Conservation (phyloP, 1,139 yeast genomes). For the Taphrina deformans region DNA sequence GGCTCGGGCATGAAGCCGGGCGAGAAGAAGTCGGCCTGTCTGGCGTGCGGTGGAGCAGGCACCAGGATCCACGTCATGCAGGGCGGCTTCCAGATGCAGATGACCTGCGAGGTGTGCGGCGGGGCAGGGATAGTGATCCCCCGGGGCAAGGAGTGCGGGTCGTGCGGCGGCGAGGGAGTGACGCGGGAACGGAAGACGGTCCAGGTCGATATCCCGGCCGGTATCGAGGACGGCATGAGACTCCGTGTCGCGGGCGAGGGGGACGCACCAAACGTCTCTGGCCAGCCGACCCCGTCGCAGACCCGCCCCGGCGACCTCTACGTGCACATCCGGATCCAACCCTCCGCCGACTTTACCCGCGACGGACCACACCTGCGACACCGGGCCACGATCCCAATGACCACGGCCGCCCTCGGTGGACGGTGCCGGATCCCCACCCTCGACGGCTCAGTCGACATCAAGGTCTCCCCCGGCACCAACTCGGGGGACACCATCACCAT, state of each 20-base stretch:
- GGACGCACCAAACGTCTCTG: conserved; percentile 75
- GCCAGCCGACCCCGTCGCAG: conserved; percentile 50
- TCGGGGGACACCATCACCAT: conserved; percentile 71
- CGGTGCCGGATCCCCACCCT: conserved; percentile 82
- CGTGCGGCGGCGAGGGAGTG: conserved; percentile 91
- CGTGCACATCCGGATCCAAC: conserved; percentile 72
- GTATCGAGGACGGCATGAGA: conserved; percentile 82
- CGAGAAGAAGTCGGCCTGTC: conserved; percentile 74
- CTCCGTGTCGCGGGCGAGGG: conserved; percentile 86
- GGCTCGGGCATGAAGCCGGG: conserved; percentile 85
- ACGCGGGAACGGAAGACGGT: conserved; percentile 65
- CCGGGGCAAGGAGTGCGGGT: conserved; percentile 65
- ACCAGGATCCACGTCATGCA: conserved; percentile 78
- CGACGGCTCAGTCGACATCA: conserved; percentile 61
- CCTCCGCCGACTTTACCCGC: conserved; percentile 70
- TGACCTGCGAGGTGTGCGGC: conserved; percentile 82
- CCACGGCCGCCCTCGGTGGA: conserved; percentile 97
- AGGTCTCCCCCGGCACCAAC: conserved; percentile 85
- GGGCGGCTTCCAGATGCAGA: conserved; percentile 96
- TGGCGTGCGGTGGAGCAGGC: conserved; percentile 91
- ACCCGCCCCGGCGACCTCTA: conserved; percentile 68
- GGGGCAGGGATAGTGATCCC: conserved; percentile 84
- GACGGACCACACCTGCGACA: conserved; percentile 64
- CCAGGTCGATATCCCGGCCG: conserved; percentile 81
- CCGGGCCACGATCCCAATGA: conserved; percentile 73